Conservation (phyloP, 805 yeast species). For the Lipomyces anomalus region DNA sequence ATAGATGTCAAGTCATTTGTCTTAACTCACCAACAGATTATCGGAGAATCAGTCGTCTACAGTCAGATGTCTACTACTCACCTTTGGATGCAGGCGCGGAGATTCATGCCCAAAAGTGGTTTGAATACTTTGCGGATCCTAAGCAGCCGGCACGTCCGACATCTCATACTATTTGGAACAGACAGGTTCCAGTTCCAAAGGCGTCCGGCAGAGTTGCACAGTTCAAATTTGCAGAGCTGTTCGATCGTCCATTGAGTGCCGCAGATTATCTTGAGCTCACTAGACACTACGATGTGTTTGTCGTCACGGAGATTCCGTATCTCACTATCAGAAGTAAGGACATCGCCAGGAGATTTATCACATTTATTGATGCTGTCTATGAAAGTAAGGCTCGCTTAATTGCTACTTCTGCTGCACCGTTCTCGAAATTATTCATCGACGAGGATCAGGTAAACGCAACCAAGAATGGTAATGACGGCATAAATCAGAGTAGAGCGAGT, state of each 20-base stretch:
- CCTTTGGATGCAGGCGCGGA: slow-evolving; percentile 58
- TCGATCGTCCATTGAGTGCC: slow-evolving; percentile 84
- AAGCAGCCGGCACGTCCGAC: slow-evolving; percentile 32
- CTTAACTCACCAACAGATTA: slow-evolving; percentile 92
- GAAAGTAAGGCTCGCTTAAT: slow-evolving; percentile 85
- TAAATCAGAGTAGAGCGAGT: slow-evolving; percentile 32
- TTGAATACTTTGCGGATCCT: slow-evolving; percentile 59
- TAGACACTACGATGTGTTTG: slow-evolving; percentile 62
- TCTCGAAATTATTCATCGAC: slow-evolving; percentile 78
- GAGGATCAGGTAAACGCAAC: slow-evolving; percentile 29
- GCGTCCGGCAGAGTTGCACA: slow-evolving; percentile 80
- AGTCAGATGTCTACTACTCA: slow-evolving; percentile 68
- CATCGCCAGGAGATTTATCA: slow-evolving; percentile 82
- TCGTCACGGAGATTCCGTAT: slow-evolving; percentile 90
- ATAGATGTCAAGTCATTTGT: slow-evolving; percentile 66
- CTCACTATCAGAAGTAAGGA: slow-evolving; percentile 74
- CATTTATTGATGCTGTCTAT: slow-evolving; percentile 91
- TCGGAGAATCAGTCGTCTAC: slow-evolving; percentile 78
- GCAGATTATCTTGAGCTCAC: slow-evolving; percentile 91
- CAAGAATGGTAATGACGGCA: slow-evolving; percentile 32
- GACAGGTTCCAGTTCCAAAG: slow-evolving; percentile 67
- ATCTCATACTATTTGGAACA: slow-evolving; percentile 71
- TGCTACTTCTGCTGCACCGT: slow-evolving; percentile 82
- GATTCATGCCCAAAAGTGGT: slow-evolving; percentile 73
- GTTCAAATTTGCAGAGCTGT: slow-evolving; percentile 77